phyloP scores from a whole-genome alignment of 108 stramenopile species.

The Cyclotella atomus region DNA sequence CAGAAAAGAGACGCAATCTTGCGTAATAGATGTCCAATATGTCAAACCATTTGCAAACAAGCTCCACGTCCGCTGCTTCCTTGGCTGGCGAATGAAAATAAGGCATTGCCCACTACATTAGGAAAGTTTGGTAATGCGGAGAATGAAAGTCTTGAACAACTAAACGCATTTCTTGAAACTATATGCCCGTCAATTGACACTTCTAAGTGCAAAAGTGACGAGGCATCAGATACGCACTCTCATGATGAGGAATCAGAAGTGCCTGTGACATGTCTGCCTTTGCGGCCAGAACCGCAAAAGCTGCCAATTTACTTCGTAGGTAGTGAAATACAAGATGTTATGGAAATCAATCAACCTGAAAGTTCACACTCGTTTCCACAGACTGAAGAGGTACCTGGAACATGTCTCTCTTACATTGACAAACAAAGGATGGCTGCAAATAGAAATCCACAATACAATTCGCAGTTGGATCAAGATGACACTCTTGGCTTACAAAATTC shows the following conservation, averaged over 20 bases:
- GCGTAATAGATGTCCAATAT: not conserved
- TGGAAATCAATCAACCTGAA: not conserved
- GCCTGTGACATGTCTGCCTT: too few relatives aligned
- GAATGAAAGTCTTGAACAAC: not conserved
- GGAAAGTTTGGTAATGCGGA: not conserved
- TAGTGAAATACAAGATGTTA: not conserved
- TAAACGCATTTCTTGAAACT: not conserved
- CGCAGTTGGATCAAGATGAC: not conserved
- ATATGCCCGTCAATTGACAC: not conserved
- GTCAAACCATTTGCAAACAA: not conserved
- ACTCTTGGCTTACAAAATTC: too few relatives aligned
- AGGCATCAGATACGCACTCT: not conserved
- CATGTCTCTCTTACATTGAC: not conserved
- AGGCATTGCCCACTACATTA: not conserved
- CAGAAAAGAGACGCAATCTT: too few relatives aligned
- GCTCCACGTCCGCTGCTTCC: not conserved
- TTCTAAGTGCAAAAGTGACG: not conserved
- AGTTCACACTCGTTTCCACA: not conserved
- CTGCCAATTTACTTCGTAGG: not conserved
- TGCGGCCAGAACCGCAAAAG: not conserved
- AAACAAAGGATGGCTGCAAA: not conserved
- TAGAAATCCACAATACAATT: not conserved
- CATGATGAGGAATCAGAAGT: not conserved
- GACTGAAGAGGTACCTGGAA: slow-evolving; percentile 3
- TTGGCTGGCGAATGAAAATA: not conserved